Conservation (phyloP, 2,329 filamentous ascomycete genomes). For the Dichotomopilus funicola region DNA sequence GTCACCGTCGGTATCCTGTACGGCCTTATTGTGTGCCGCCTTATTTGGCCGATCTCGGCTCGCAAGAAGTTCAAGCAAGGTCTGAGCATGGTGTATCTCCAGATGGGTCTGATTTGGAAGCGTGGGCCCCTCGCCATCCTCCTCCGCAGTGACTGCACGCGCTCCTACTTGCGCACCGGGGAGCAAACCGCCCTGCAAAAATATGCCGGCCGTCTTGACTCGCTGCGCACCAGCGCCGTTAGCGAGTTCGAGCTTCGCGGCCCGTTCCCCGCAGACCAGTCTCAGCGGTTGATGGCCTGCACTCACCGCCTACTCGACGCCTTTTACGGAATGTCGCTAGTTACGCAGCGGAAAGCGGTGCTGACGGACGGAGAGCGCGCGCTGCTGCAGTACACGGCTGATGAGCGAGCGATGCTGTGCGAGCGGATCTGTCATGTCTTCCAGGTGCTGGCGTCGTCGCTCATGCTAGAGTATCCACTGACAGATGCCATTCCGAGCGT, state of each 20-base stretch:
- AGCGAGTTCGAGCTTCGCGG: constrained; percentile 84
- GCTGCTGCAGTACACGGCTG: constrained; percentile 69
- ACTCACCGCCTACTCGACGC: constrained; percentile 84
- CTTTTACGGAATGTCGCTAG: constrained; percentile 93
- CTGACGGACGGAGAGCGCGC: constrained; percentile 75
- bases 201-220: constrained; percentile 68
- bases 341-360: constrained; percentile 72
- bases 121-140: constrained; percentile 78
- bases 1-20: constrained; percentile 84
- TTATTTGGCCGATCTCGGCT: constrained; percentile 92
- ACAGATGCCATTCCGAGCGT: constrained; percentile 84
- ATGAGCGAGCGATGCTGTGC: constrained; percentile 75
- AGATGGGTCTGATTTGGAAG: constrained; percentile 95
- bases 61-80: constrained; percentile 83
- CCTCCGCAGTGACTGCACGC: constrained; percentile 48
- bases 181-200: constrained; percentile 84
- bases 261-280: constrained; percentile 72
- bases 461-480: constrained; percentile 91
- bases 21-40: constrained; percentile 81
- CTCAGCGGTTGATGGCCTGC: constrained; percentile 66
- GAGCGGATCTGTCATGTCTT: constrained; percentile 85
- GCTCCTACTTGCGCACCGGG: constrained; percentile 75
- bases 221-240: constrained; percentile 63
- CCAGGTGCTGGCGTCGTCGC: constrained; percentile 79
- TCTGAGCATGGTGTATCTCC: constrained; percentile 82